Conservation (phyloP, 257 asterid species). For the Lycium barbarum region DNA sequence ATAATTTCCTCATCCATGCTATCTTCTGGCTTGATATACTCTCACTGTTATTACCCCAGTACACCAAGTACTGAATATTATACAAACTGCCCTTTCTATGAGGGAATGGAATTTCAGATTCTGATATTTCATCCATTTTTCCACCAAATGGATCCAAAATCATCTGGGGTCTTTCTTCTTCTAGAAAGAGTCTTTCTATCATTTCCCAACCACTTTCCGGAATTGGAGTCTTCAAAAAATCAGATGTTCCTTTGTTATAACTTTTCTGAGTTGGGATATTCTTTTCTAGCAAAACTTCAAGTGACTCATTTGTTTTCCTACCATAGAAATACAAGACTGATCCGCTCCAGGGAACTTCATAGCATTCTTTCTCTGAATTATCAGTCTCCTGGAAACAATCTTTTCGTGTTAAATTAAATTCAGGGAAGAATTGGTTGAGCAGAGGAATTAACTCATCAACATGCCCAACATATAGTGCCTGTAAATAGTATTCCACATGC, state of each 20-base stretch:
- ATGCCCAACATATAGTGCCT: not conserved
- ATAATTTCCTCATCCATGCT: conserved; percentile 10
- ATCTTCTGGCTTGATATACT: not conserved
- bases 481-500: not conserved
- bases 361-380: not conserved
- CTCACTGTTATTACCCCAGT: not conserved
- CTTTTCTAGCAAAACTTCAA: conserved; percentile 15
- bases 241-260: conserved; percentile 9
- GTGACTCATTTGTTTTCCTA: not conserved
- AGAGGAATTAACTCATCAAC: not conserved
- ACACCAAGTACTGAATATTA: not conserved
- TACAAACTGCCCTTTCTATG: conserved; percentile 19
- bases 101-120: not conserved
- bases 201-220: not conserved
- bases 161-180: conserved; percentile 17
- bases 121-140: not conserved
- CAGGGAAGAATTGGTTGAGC: not conserved
- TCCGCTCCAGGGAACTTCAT: not conserved
- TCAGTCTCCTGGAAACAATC: not conserved
- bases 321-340: conserved; percentile 9
- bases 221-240: conserved; percentile 8
- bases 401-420: not conserved
- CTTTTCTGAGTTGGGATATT: not conserved
- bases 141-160: conserved; percentile 2
- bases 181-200: not conserved